Evolutionary conservation across 2,329 filamentous ascomycete genomes (phyloP).

Genomic region (Diaporthe australafricana): DNA sequence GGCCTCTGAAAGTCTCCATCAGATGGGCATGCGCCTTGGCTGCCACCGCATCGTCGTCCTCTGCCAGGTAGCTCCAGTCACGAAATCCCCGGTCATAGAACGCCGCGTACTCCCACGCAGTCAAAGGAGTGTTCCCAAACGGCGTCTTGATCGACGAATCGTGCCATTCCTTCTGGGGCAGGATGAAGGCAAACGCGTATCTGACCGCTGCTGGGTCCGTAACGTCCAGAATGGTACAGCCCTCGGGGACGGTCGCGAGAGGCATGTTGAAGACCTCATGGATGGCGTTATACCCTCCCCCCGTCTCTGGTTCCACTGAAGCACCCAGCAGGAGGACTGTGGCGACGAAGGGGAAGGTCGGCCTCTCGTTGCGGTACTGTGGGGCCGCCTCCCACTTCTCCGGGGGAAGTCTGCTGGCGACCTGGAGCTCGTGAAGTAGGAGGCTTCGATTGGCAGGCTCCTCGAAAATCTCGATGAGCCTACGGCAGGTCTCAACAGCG

Average conservation of each 20-base stretch:
- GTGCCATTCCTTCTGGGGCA: not conserved
- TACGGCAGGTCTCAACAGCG: not conserved
- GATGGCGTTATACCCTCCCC: not conserved
- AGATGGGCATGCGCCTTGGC: not conserved
- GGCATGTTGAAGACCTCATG: not conserved
- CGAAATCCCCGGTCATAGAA: not conserved
- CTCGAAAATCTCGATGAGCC: conserved; percentile 5
- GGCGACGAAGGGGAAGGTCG: conserved; percentile 14
- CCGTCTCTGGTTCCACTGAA: not conserved
- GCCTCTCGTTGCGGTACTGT: conserved; percentile 8
- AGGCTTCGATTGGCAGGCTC: not conserved
- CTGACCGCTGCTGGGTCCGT: conserved; percentile 32
- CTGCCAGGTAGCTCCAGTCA: not conserved
- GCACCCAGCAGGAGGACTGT: not conserved
- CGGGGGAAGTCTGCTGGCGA: not conserved
- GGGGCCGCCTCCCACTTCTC: not conserved
- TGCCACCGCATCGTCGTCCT: not conserved
- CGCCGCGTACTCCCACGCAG: not conserved
- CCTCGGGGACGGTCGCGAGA: not conserved
- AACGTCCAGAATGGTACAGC: conserved; percentile 36
- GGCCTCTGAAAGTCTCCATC: not conserved
- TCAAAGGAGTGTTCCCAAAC: conserved; percentile 10
- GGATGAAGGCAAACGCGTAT: conserved; percentile 7
- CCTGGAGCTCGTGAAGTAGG: conserved; percentile 1
- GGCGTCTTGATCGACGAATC: not conserved